Evolutionary conservation across 2,329 filamentous ascomycete genomes (phyloP).

Genomic region (Colletotrichum gloeosporioides): DNA sequence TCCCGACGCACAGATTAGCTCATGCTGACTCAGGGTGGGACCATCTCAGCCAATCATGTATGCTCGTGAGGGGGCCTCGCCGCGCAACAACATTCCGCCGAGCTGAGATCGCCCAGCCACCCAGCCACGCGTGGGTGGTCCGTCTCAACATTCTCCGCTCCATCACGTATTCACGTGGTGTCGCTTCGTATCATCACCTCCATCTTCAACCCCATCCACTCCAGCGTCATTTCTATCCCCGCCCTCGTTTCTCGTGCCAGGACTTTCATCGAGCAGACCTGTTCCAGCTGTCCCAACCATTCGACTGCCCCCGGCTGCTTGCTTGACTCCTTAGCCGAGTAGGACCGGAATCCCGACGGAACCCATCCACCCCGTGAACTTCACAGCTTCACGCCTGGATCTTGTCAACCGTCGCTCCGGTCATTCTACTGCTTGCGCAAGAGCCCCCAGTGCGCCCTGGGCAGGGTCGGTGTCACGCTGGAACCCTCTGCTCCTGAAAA

Average conservation of each 20-base stretch:
- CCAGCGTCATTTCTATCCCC: neutral
- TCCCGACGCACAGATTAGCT: too few species aligned
- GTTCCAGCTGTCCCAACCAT: neutral
- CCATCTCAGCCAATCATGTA: neutral
- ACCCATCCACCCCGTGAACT: neutral
- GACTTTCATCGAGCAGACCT: neutral
- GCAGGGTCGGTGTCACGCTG: neutral
- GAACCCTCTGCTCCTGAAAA: neutral
- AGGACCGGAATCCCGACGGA: constrained; percentile 12
- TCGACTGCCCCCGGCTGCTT: constrained; percentile 4
- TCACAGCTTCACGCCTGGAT: neutral
- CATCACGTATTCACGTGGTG: neutral
- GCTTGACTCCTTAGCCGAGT: neutral
- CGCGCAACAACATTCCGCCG: neutral
- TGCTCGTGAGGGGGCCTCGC: rapidly evolving
- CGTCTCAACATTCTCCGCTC: neutral
- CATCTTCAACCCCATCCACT: neutral
- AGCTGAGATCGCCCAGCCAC: neutral
- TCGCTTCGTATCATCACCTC: neutral
- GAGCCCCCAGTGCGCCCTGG: neutral
- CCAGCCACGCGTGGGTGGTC: neutral
- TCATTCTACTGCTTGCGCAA: neutral
- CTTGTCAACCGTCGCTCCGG: neutral
- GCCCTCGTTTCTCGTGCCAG: neutral
- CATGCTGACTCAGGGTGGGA: too few species aligned